These are phyloP conservation scores for Vitis labrusca DNA, from an alignment of 164 flowering plant species.

Conservation along the genomic window DNA sequence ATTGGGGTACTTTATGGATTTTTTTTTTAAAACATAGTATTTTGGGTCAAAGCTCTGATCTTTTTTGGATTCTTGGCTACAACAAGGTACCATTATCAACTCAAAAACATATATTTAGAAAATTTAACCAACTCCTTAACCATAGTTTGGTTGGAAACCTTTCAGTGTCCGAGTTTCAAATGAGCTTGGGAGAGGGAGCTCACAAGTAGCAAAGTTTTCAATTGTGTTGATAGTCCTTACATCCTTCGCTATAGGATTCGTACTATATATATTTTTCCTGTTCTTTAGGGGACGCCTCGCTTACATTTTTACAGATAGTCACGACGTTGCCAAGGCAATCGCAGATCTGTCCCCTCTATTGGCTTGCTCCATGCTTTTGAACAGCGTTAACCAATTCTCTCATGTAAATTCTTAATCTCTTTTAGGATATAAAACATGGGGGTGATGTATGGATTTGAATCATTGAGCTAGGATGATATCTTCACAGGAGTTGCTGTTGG, in stretches of 20 bases:
- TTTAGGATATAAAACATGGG: background rate
- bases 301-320: conserved; percentile 27
- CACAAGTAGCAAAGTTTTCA: conserved; percentile 37
- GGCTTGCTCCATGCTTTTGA: conserved; percentile 33
- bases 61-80: conserved; percentile 43
- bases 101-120: background rate
- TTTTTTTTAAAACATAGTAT: no score
- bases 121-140: background rate
- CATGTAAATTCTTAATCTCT: conserved; percentile 13
- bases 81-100: conserved; percentile 22
- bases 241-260: conserved; percentile 28
- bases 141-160: background rate
- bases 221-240: conserved; percentile 19
- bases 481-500: conserved; percentile 29
- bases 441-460: no score
- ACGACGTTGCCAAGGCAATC: conserved; percentile 29
- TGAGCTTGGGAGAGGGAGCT: conserved; percentile 43
- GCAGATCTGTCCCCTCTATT: background rate
- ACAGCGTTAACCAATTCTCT: conserved; percentile 45
- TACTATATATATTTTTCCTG: conserved; percentile 27
- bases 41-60: no score
- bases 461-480: background rate
- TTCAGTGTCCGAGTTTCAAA: conserved; percentile 45
- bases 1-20: no score
- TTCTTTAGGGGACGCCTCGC: conserved; percentile 20